Evolutionary conservation across 148 eudicot species (phyloP).

Genomic region (Euryodendron excelsum): DNA sequence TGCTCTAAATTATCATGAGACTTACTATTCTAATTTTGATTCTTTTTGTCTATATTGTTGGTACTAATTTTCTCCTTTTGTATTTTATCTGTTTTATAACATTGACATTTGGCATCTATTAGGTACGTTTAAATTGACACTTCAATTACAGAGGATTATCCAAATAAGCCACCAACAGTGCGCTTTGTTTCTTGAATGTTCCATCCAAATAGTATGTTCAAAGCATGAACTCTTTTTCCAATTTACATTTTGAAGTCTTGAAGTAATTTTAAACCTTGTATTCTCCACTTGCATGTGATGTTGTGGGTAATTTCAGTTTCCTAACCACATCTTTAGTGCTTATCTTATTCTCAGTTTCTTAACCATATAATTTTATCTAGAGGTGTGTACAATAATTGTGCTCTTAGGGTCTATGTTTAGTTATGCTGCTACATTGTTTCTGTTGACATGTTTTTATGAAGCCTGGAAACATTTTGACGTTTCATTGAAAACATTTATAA

Average conservation of each 20-base stretch:
- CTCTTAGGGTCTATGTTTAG: neutral
- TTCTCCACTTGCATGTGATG: neutral
- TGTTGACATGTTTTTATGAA: neutral
- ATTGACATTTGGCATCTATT: too few species aligned
- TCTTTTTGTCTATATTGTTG: neutral
- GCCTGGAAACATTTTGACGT: too few species aligned
- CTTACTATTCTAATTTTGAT: neutral
- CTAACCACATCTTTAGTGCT: too few species aligned
- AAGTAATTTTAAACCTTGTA: constrained; percentile 1
- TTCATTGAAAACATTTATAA: neutral
- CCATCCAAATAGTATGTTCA: too few species aligned
- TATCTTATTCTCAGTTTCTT: neutral
- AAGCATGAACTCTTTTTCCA: too few species aligned
- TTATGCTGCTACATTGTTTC: neutral
- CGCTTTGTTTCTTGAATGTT: too few species aligned
- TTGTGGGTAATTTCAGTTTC: neutral
- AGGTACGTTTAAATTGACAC: too few species aligned
- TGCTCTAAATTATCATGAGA: neutral
- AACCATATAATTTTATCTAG: too few species aligned
- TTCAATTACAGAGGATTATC: too few species aligned
- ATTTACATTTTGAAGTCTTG: neutral
- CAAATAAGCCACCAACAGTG: too few species aligned
- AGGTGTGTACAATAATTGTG: neutral
- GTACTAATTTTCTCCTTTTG: neutral
- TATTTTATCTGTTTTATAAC: neutral